A percentile compares a stretch with the other conserved stretches of the same genome.
These are phyloP conservation scores for Oryza longistaminata DNA, from an alignment of 176 grass and related monocot genomes.

Conservation along the genomic window DNA sequence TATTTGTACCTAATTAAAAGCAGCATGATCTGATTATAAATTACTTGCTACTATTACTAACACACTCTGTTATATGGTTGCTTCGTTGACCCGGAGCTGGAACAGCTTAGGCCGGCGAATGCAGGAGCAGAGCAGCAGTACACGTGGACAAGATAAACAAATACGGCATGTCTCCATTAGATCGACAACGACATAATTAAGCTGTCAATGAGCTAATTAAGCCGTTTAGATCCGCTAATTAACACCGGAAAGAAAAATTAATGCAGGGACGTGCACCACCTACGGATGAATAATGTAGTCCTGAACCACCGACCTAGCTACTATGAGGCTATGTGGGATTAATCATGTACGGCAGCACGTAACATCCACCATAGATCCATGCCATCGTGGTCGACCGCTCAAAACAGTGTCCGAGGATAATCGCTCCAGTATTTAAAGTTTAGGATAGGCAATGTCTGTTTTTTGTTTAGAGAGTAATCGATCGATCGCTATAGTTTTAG, in stretches of 20 bases:
- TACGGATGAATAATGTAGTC: not conserved
- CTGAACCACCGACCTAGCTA: not conserved
- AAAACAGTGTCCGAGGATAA: no score
- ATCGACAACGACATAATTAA: constrained; percentile 1
- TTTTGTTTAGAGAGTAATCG: no score
- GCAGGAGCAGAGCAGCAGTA: not conserved
- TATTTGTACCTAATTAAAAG: not conserved
- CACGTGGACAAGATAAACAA: constrained; percentile 2
- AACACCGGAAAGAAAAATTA: not conserved
- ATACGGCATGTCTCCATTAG: not conserved
- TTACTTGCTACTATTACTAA: not conserved
- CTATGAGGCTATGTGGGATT: not conserved
- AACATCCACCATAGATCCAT: no score
- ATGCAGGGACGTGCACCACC: not conserved
- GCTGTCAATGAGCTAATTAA: not conserved
- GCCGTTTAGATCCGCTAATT: not conserved
- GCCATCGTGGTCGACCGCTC: no score
- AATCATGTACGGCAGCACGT: no score
- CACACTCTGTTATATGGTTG: not conserved
- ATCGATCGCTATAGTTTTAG: no score
- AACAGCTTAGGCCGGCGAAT: not conserved
- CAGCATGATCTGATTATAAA: not conserved
- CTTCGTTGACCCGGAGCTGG: not conserved
- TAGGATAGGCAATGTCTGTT: no score
- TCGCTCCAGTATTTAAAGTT: no score